Evolutionary conservation across 495 filamentous ascomycete genomes (phyloP).

Genomic region (Sphaerosporella brunnea): DNA sequence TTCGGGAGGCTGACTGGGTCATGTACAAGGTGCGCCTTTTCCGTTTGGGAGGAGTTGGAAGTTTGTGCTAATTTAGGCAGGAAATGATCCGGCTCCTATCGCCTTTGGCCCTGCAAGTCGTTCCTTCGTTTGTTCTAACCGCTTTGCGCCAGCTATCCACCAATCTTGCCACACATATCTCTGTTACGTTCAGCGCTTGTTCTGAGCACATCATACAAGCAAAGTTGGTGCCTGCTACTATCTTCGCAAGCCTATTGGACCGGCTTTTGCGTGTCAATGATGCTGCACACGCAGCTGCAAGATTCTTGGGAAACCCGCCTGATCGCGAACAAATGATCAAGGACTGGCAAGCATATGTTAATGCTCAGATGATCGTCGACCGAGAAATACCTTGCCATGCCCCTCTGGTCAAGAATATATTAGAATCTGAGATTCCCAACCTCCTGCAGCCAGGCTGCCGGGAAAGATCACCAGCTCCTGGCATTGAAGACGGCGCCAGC

Average conservation of each 20-base stretch:
- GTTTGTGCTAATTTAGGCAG: conserved; percentile 15
- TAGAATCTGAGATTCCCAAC: conserved; percentile 27
- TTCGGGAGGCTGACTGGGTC: conserved; percentile 81
- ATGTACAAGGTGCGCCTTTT: conserved; percentile 49
- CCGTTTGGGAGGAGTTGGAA: not conserved
- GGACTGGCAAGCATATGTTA: conserved; percentile 58
- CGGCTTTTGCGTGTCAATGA: conserved; percentile 79
- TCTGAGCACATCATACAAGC: conserved; percentile 70
- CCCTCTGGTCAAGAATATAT: conserved; percentile 28
- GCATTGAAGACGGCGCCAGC: conserved; percentile 21
- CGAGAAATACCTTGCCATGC: conserved; percentile 26
- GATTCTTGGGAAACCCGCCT: conserved; percentile 51
- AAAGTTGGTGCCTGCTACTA: conserved; percentile 68
- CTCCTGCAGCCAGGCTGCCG: conserved; percentile 23
- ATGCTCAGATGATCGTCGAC: conserved; percentile 49
- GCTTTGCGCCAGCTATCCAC: conserved; percentile 72
- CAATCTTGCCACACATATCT: conserved; percentile 56
- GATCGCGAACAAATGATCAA: conserved; percentile 81
- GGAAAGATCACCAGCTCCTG: conserved; percentile 26
- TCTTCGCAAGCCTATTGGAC: conserved; percentile 71
- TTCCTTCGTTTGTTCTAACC: conserved; percentile 65
- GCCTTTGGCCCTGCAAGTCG: conserved; percentile 68
- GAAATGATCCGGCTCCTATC: conserved; percentile 87
- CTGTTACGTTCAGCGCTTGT: conserved; percentile 58
- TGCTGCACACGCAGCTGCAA: conserved; percentile 68